These are phyloP conservation scores for Berberis vulgaris DNA, from an alignment of 164 flowering plant species.

Conservation along the genomic window DNA sequence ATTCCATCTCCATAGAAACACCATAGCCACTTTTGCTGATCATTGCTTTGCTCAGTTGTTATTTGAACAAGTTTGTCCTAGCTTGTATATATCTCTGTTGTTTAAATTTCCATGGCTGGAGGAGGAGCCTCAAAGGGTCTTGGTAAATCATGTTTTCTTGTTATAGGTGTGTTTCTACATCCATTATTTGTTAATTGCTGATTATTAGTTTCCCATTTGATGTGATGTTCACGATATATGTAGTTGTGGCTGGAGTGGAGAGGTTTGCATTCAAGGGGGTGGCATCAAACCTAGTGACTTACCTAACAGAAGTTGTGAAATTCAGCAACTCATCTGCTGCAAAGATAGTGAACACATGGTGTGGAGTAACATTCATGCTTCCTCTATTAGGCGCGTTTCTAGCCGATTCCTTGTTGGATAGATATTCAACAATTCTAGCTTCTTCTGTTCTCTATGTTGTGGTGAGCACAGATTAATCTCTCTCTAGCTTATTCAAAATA, in stretches of 20 bases:
- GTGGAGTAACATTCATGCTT: conserved; percentile 73
- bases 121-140: no score
- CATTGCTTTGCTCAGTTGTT: no score
- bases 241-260: conserved; percentile 88
- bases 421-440: conserved; percentile 52
- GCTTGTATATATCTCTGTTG: no score
- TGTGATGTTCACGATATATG: background rate
- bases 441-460: conserved; percentile 57
- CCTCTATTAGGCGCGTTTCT: conserved; percentile 72
- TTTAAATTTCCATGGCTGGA: no score
- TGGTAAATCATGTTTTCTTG: no score
- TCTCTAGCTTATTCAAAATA: background rate
- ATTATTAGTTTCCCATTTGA: background rate
- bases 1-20: no score
- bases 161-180: no score
- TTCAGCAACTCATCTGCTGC: conserved; percentile 85
- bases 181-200: no score
- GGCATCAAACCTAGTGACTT: conserved; percentile 80
- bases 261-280: conserved; percentile 97
- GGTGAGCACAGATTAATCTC: conserved; percentile 26
- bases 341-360: conserved; percentile 76
- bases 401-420: conserved; percentile 73
- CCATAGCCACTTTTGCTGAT: no score
- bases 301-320: conserved; percentile 63
- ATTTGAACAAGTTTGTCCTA: no score